Evolutionary conservation across 2,329 filamentous ascomycete genomes (phyloP), one percentile per base, ranked within the genome.

Genomic region (Sporothrix curviconia): DNA sequence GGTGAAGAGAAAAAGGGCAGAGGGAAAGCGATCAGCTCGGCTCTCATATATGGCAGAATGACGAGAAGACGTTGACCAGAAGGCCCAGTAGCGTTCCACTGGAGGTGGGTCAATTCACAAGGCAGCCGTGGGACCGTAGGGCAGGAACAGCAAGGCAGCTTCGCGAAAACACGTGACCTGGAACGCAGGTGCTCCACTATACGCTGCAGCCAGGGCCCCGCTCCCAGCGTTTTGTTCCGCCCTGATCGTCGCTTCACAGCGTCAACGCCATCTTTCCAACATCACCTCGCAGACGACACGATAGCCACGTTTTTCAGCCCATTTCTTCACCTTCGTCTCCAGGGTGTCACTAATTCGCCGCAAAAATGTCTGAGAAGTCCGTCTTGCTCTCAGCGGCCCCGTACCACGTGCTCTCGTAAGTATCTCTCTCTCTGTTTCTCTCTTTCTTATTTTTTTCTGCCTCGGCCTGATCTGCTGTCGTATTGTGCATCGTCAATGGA

Each of bases 401-500:
- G 14, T 92, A 90, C 72, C 89, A 92, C 70, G 80, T 92, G 60
- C 74, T 92, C 61, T 83, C 84, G 85, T 90, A 78, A 63, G 74
- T 34, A 6, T 32, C 6, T 32, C 39, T 22, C 39, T 7, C n/a
- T 39, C 28, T 22, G 12, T 43, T 25, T 24, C 25, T 57, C 40
- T 24, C 24, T 25, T 50, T n/a, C 47, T 52, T 25, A 14, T 17
- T 7, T 28, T 25, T 14, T 6, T 24, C 25, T 6, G 34, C 15
- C 3, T 19, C 6, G 12, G 9, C 25, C 52, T 44, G n/a, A 7
- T 39, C 53, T 60, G 50, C 28, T 57, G 36, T 37, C 22, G 22
- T 47, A 9, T n/a, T n/a, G n/a, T n/a, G n/a, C n/a, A 32, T 6
- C n/a, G 12, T 9, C 37, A 24, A 30, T 15, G 36, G n/a, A 32